Evolutionary conservation across 208 protist species (phyloP).

Genomic region (Crithidia fasciculata): DNA sequence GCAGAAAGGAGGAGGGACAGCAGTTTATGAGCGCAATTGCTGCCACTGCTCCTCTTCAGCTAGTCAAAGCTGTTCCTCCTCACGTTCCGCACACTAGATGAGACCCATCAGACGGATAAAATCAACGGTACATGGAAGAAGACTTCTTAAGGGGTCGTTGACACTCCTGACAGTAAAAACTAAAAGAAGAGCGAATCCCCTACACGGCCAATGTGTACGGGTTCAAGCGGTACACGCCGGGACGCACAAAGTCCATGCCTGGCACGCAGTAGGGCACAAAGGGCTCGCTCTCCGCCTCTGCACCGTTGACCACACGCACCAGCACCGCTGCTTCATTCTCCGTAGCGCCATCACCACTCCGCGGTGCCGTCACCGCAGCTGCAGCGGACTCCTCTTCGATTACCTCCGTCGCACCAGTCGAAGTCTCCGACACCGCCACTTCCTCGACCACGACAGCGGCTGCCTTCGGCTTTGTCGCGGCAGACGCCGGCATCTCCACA

Average conservation of each 20-base stretch:
- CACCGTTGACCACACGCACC: neutral
- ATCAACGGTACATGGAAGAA: no score
- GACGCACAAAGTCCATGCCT: constrained; percentile 27
- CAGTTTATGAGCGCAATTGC: no score
- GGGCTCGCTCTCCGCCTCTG: no score
- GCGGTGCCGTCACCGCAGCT: neutral
- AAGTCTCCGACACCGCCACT: neutral
- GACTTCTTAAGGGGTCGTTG: no score
- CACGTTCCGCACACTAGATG: no score
- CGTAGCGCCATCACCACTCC: neutral
- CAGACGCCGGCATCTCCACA: constrained; percentile 44
- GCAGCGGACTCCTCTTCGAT: neutral
- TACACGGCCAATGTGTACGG: constrained; percentile 35
- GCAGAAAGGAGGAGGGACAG: no score
- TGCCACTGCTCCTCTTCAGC: no score
- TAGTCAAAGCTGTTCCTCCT: no score
- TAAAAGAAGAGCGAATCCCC: neutral
- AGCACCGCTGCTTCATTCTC: neutral
- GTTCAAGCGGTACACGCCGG: constrained; percentile 37
- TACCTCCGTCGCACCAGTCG: neutral
- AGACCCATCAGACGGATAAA: no score
- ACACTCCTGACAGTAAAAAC: neutral
- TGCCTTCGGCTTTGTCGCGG: neutral
- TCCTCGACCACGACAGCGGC: neutral
- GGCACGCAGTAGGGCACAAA: constrained; percentile 17